phyloP scores from a whole-genome alignment of 495 filamentous ascomycete species.

The Aspergillus homomorphus region DNA sequence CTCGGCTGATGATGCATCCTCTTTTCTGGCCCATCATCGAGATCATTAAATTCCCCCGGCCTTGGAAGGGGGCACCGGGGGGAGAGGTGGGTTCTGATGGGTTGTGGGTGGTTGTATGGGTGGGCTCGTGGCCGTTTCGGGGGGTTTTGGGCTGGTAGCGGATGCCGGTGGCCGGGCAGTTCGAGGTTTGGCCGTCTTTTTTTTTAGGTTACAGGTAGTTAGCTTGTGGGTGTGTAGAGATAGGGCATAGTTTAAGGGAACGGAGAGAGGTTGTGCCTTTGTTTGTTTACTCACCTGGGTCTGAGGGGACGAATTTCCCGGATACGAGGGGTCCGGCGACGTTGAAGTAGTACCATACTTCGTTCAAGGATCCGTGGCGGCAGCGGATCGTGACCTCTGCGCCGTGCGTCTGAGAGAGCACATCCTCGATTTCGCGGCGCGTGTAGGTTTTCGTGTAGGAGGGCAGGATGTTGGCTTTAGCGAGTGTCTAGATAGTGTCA shows the following conservation, averaged over 20 bases:
- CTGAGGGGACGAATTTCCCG: slow-evolving; percentile 66
- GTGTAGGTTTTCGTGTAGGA: slow-evolving; percentile 54
- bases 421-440: slow-evolving; percentile 56
- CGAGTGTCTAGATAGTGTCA: slow-evolving; percentile 32
- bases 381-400: slow-evolving; percentile 69
- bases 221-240: not conserved
- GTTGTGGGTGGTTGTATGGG: slow-evolving; percentile 29
- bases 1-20: slow-evolving; percentile 69
- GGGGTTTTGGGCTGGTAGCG: slow-evolving; percentile 63
- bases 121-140: slow-evolving; percentile 29
- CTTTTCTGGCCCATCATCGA: slow-evolving; percentile 45
- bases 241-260: not conserved
- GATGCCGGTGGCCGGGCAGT: slow-evolving; percentile 59
- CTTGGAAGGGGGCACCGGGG: slow-evolving; percentile 48
- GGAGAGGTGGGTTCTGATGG: slow-evolving; percentile 33
- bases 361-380: slow-evolving; percentile 55
- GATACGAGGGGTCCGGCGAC: slow-evolving; percentile 72
- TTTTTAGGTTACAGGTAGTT: not conserved
- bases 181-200: slow-evolving; percentile 58
- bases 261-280: not conserved
- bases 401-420: slow-evolving; percentile 62
- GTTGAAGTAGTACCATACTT: slow-evolving; percentile 85
- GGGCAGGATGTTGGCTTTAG: slow-evolving; percentile 47
- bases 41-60: slow-evolving; percentile 60
- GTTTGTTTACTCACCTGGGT: slow-evolving; percentile 42